Percentiles rank a stretch among this genome's conserved stretches.
These are phyloP conservation scores for Hanseniaspora taiwanica DNA, from an alignment of 805 yeast species.

Conservation along the genomic window DNA sequence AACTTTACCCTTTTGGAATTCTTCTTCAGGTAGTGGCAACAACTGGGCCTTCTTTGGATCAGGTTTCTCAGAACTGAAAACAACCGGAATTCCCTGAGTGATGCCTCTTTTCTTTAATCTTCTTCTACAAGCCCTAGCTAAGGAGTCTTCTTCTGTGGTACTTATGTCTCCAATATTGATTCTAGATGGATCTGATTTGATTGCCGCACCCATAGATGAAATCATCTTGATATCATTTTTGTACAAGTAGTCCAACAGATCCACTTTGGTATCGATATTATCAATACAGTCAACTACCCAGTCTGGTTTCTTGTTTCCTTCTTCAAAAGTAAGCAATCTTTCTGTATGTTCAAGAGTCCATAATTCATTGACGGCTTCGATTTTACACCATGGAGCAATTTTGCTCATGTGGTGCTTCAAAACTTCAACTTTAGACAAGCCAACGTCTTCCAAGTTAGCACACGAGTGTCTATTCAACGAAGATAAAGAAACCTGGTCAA, in stretches of 20 bases:
- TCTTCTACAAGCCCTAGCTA: slow-evolving; percentile 77
- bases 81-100: slow-evolving; percentile 63
- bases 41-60: slow-evolving; percentile 86
- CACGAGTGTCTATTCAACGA: slow-evolving; percentile 91
- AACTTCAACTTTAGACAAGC: slow-evolving; percentile 78
- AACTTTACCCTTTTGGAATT: slow-evolving; percentile 67
- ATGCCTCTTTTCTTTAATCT: slow-evolving; percentile 74
- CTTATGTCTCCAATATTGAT: slow-evolving; percentile 82
- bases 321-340: slow-evolving; percentile 36
- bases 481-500: slow-evolving; percentile 89
- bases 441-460: slow-evolving; percentile 85
- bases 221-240: slow-evolving; percentile 51
- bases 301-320: slow-evolving; percentile 41
- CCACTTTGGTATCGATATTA: slow-evolving; percentile 93
- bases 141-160: slow-evolving; percentile 84
- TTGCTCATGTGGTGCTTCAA: slow-evolving; percentile 50
- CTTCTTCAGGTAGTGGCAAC: slow-evolving; percentile 74
- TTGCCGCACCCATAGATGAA: slow-evolving; percentile 94
- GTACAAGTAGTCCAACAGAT: slow-evolving; percentile 62
- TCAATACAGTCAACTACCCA: slow-evolving; percentile 92
- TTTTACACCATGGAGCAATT: slow-evolving; percentile 89
- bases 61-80: slow-evolving; percentile 91
- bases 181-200: slow-evolving; percentile 90
- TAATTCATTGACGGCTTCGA: slow-evolving; percentile 64
- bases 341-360: slow-evolving; percentile 62